Evolutionary conservation across 164 flowering plant genomes (phyloP).

Genomic region (Taxillus chinensis): DNA sequence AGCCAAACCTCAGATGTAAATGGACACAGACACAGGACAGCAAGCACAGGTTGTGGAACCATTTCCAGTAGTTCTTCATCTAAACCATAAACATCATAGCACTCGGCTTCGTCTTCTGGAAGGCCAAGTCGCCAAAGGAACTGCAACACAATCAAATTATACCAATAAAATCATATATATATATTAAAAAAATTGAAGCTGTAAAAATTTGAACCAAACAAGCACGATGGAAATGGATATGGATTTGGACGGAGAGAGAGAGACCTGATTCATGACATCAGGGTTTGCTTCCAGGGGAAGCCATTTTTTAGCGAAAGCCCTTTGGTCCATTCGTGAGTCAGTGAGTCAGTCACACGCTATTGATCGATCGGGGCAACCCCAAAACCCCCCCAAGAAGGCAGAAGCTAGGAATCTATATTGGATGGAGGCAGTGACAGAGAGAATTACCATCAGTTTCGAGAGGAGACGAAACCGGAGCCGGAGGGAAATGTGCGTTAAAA

Average conservation of each 20-base stretch:
- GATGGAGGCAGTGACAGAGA: too few species aligned
- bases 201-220: too few species aligned
- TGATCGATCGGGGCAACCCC: too few species aligned
- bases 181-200: too few species aligned
- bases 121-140: constrained; percentile 96
- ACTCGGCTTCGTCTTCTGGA: constrained; percentile 64
- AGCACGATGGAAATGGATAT: too few species aligned
- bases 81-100: constrained; percentile 85
- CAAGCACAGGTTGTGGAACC: constrained; percentile 94
- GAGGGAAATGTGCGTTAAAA: too few species aligned
- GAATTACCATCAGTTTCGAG: too few species aligned
- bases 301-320: constrained; percentile 68
- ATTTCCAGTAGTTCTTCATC: constrained; percentile 87
- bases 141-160: constrained; percentile 22
- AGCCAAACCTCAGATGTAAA: constrained; percentile 51
- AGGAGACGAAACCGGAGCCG: too few species aligned
- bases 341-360: too few species aligned
- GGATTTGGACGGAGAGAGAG: background rate
- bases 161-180: background rate
- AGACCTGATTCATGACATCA: constrained; percentile 96
- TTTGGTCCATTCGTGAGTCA: constrained; percentile 16
- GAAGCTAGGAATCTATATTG: too few species aligned
- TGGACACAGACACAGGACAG: constrained; percentile 81
- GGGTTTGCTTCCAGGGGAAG: constrained; percentile 99
- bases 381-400: too few species aligned